Conservation (phyloP, 1,139 yeast species). For the Groenewaldozyma sp. region DNA sequence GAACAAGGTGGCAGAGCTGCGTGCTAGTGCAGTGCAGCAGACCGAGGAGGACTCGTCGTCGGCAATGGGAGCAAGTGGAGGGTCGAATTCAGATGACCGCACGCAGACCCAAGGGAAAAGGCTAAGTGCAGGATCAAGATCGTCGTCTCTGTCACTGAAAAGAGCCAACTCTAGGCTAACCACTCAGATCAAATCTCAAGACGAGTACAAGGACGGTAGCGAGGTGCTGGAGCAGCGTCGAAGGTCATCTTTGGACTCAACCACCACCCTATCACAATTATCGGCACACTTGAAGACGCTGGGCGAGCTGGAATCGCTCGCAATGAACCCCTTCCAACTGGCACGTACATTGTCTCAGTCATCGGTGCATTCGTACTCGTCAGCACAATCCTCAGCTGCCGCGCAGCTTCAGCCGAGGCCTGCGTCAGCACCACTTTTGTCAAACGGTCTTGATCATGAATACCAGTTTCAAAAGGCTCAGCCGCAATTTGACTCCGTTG, state of each 20-base stretch:
- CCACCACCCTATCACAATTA: slow-evolving; percentile 12
- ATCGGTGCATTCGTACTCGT: background rate
- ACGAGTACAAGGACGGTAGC: slow-evolving; percentile 33
- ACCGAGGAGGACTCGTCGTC: background rate
- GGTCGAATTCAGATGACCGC: background rate
- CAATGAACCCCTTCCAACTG: slow-evolving; percentile 27
- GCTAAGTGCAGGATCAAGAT: background rate
- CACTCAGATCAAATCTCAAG: slow-evolving; percentile 29
- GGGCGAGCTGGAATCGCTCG: slow-evolving; percentile 28
- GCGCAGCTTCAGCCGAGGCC: too few relatives aligned
- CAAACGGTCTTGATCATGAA: too few relatives aligned
- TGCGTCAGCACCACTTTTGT: too few relatives aligned
- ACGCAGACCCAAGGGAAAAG: background rate
- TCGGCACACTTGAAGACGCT: slow-evolving; percentile 25
- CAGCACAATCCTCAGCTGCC: background rate
- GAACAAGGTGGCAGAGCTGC: slow-evolving; percentile 66
- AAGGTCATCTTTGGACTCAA: slow-evolving; percentile 14
- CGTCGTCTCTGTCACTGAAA: slow-evolving; percentile 8
- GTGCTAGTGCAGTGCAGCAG: slow-evolving; percentile 27
- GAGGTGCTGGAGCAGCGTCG: slow-evolving; percentile 24
- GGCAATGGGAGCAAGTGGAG: background rate
- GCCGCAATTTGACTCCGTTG: too few relatives aligned
- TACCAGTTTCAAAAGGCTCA: too few relatives aligned
- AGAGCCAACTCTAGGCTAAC: slow-evolving; percentile 31
- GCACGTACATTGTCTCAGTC: slow-evolving; percentile 22